phyloP scores from a whole-genome alignment of 306 rosid genomes.

The Vachellia pachyceras region DNA sequence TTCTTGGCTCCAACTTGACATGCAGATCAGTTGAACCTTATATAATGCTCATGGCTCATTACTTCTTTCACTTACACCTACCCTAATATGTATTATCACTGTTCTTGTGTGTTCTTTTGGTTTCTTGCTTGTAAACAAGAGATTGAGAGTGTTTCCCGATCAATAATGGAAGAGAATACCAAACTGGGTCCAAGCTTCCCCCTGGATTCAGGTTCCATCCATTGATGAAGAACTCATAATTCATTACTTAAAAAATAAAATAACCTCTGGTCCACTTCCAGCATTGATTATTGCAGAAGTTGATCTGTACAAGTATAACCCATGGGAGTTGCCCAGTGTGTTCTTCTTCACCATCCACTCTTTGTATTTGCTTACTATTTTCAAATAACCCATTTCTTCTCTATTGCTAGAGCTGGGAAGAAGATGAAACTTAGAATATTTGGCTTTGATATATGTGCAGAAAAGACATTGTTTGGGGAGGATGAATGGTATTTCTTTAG shows the following conservation, averaged over 20 bases:
- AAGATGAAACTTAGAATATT: background rate
- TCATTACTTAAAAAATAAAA: slow-evolving; percentile 68
- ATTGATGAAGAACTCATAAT: slow-evolving; percentile 83
- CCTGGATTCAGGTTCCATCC: slow-evolving; percentile 89
- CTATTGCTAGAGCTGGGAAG: slow-evolving; percentile 16
- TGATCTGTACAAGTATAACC: slow-evolving; percentile 66
- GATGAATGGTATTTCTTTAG: slow-evolving; percentile 81
- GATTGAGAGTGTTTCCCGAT: slow-evolving; percentile 12
- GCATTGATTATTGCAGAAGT: slow-evolving; percentile 70
- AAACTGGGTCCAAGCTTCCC: slow-evolving; percentile 48
- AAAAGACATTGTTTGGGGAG: slow-evolving; percentile 71
- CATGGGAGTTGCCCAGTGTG: slow-evolving; percentile 86
- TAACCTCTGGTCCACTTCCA: slow-evolving; percentile 70
- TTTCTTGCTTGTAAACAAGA: slow-evolving; percentile 45
- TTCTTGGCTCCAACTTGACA: slow-evolving; percentile 22
- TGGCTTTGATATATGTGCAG: slow-evolving; percentile 49
- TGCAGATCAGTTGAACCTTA: slow-evolving; percentile 47
- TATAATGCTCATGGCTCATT: slow-evolving; percentile 33
- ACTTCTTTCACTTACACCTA: slow-evolving; percentile 33
- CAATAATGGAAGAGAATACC: slow-evolving; percentile 49
- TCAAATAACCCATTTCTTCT: background rate
- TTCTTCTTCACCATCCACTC: slow-evolving; percentile 41
- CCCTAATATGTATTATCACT: slow-evolving; percentile 48
- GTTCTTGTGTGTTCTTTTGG: slow-evolving; percentile 37
- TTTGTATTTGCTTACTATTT: slow-evolving; percentile 19